Base-by-base conservation (phyloP, 768 basidiomycete genomes). In the Pleurotus giganteus region DNA sequence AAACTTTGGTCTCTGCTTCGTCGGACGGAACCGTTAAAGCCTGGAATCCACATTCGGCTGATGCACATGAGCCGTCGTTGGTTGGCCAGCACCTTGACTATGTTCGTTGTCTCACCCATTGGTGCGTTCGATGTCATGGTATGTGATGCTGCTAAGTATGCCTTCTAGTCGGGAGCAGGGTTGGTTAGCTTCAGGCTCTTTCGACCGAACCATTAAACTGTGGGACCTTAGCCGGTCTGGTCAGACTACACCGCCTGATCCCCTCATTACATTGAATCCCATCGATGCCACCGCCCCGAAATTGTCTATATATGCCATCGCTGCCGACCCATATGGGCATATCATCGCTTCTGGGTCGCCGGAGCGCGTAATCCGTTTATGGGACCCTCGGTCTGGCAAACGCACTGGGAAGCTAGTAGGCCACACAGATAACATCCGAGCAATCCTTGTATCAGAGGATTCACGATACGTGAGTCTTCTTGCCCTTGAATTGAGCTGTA, bases 381-480 rank as follows among this genome's bases (percentile, higher is more conserved):
- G 94, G 94, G 97, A 99, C 65, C 93, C 95, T 3, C 79, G 97
- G 13, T 80, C 85, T 1, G 91, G 91, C 7, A 91, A 87, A 63
- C 78, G 89, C 41, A 85, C 80, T 2, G 82, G 76, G 69, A 58
- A 97, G 64, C 79, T 98, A 0, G 92, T 98, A 5, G 96, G 96
- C 0, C 96, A 99, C 67, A 96, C 96, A 0, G 97, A 99, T 69
- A 98, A 98, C 62, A 94, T 99, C 57, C 81, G 96, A 7, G 84
- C 92, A 3, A 88, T 98, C 41, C 69, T 95, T 19, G 78, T 98
- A 1, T 91, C 91, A 4, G 93, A 94, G 26, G 95, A 98, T 68
- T 86, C 91, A 21, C 82, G 83, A 83, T 94, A 93, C 69, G 92
- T 95, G 65, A 69, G 92, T 75, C 1, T 41, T 23, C 49, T 13